Conservation (phyloP, 352 stramenopile genomes). For the Elongisporangium undulatum region DNA sequence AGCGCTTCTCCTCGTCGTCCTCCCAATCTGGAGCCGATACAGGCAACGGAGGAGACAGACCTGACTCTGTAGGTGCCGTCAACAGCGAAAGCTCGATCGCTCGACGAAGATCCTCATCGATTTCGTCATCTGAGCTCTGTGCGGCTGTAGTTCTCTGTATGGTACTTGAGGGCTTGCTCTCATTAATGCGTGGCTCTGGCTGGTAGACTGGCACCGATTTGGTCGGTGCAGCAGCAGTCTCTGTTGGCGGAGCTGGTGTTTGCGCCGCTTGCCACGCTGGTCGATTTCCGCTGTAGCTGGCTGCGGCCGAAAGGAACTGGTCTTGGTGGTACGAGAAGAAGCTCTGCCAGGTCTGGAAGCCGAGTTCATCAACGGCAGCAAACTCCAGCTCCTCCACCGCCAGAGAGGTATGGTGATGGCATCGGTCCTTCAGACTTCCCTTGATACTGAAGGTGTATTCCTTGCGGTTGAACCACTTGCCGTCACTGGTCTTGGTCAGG, state of each 20-base stretch:
- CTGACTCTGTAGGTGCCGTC: constrained; percentile 7
- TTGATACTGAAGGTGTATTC: constrained; percentile 49
- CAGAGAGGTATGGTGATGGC: constrained; percentile 23
- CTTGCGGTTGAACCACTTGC: constrained; percentile 74
- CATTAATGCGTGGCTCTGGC: not conserved
- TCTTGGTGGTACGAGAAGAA: constrained; percentile 63
- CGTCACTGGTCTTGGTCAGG: constrained; percentile 34
- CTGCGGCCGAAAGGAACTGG: constrained; percentile 9
- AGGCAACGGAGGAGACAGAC: constrained; percentile 16
- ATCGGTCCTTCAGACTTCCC: constrained; percentile 23
- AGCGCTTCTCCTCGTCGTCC: constrained; percentile 9
- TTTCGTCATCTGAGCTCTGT: constrained; percentile 9
- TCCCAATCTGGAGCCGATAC: constrained; percentile 49
- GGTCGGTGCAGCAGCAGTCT: not conserved
- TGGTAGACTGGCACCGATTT: not conserved
- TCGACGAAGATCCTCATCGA: constrained; percentile 49
- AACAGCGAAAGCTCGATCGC: constrained; percentile 57
- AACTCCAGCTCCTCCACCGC: constrained; percentile 48
- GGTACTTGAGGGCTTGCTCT: constrained; percentile 7
- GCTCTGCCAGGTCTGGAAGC: constrained; percentile 46
- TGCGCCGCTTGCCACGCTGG: not conserved
- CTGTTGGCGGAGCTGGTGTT: not conserved
- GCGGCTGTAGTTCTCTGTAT: not conserved
- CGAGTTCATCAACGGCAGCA: constrained; percentile 37
- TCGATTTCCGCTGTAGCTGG: not conserved